phyloP scores from a whole-genome alignment of 352 stramenopile species.

The Globisporangium camurandrum region DNA sequence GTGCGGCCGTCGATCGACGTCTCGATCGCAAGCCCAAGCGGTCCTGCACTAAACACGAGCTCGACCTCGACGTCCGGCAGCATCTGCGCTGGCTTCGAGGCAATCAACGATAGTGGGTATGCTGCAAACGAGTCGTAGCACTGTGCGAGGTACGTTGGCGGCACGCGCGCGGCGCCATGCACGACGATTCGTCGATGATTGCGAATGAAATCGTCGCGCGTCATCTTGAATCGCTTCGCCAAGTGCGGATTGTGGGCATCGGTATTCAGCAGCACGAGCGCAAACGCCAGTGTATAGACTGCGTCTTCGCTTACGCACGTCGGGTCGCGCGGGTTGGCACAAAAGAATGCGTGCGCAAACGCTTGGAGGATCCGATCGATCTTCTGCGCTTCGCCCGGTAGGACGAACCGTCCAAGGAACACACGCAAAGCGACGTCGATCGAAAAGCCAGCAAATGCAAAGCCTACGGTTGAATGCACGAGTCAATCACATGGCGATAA shows the following conservation, averaged over 20 bases:
- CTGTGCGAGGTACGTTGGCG: conserved; percentile 36
- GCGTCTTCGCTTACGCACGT: conserved; percentile 62
- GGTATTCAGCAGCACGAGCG: conserved; percentile 71
- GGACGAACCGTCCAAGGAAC: conserved; percentile 63
- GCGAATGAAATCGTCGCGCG: conserved; percentile 58
- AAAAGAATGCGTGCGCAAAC: conserved; percentile 61
- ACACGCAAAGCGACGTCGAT: conserved; percentile 67
- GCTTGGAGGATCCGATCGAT: conserved; percentile 82
- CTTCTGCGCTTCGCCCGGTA: conserved; percentile 74
- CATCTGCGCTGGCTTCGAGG: conserved; percentile 28
- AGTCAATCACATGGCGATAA: neutral
- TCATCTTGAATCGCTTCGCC: conserved; percentile 65
- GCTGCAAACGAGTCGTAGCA: conserved; percentile 61
- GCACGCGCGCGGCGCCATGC: conserved; percentile 31
- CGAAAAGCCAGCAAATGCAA: conserved; percentile 44
- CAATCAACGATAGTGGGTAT: conserved; percentile 51
- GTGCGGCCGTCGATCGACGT: conserved; percentile 64
- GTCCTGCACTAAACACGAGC: conserved; percentile 46
- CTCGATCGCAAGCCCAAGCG: conserved; percentile 67
- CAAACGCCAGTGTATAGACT: conserved; percentile 75
- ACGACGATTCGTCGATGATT: conserved; percentile 56
- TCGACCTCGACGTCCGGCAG: conserved; percentile 53
- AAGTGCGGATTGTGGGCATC: conserved; percentile 71
- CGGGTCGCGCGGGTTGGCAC: conserved; percentile 37
- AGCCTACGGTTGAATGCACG: conserved; percentile 18